Base-by-base conservation (phyloP, 306 rosid species). In the Vigna angularis region DNA sequence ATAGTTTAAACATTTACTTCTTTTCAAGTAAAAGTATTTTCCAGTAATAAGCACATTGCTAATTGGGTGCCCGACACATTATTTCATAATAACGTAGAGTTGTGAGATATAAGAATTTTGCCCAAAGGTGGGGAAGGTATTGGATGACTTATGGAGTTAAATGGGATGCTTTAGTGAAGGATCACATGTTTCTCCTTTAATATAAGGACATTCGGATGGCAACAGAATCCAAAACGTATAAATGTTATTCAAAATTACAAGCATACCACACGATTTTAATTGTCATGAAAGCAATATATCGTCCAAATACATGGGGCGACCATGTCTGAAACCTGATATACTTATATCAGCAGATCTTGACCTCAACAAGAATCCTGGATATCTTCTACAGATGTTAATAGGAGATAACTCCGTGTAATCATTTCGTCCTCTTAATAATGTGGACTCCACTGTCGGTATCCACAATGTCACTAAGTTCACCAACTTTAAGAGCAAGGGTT, bases 401-500 rank as follows among this genome's bases (percentile, higher is more conserved):
- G 84, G 83, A 76, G 74, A 73, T 72, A 8, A 44, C 72, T 22
- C 62, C 70, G 51, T 48, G 47, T 55, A 38, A 44, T 93, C 88
- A 93, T 51, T 78, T 88, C 63, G 96, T 95, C 83, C 99, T 89
- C 93, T 77, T 62, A 72, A 95, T 93, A 70, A 93, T 87, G 93
- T 95, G 99, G 81, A 85, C 97, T 56, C 99, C 98, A 34, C 99
- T 95, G 18, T 94, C 98, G 14, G 97, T 94, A 50, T 94, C 97
- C 85, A 94, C 93, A 80, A 92, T 90, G 62, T 89, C 97, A 50
- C 98, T 94, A 40, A 92, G 57, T 78, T 92, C 97, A 47, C 98
- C 97, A 66, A 94, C 88, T 84, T 92, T 86, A 66, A 94, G 97
- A 32, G 78, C 89, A 84, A 5, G 89, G 61, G 97, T 81, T 56